Conservation (phyloP, 768 basidiomycete species). For the Pleurotus platypus region DNA sequence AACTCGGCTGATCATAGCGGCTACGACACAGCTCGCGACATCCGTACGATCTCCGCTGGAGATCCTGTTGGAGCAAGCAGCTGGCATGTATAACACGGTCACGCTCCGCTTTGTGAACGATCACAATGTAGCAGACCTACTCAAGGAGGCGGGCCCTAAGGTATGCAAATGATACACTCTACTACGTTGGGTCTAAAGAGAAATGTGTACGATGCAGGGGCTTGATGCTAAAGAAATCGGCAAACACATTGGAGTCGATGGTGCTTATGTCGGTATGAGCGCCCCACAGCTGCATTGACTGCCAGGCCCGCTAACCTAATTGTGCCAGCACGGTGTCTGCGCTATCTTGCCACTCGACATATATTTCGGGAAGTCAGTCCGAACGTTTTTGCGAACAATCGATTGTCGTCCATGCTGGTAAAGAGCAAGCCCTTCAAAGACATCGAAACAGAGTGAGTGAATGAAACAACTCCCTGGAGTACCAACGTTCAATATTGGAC, state of each 20-base stretch:
- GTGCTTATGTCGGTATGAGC: conserved; percentile 28
- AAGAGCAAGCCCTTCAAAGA: conserved; percentile 25
- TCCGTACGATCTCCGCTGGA: conserved; percentile 21
- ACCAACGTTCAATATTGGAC: background rate
- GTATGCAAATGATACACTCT: conserved; percentile 12
- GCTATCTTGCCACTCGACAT: conserved; percentile 33
- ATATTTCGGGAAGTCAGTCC: conserved; percentile 34
- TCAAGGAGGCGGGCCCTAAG: conserved; percentile 34
- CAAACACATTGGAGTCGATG: conserved; percentile 20
- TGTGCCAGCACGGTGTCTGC: conserved; percentile 29
- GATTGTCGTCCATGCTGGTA: conserved; percentile 31
- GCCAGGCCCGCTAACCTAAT: background rate
- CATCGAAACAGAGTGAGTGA: conserved; percentile 22
- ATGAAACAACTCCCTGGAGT: background rate
- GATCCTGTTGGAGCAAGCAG: conserved; percentile 17
- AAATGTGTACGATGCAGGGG: conserved; percentile 15
- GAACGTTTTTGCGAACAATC: conserved; percentile 34
- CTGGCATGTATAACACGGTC: conserved; percentile 22
- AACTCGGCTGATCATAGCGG: conserved; percentile 23
- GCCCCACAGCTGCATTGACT: background rate
- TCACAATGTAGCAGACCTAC: conserved; percentile 32
- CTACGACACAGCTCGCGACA: conserved; percentile 25
- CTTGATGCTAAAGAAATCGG: conserved; percentile 32
- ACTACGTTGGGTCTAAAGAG: background rate
- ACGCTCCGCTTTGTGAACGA: conserved; percentile 23